Evolutionary conservation across 805 yeast genomes (phyloP), one percentile per base, ranked within the genome.

Genomic region (Candida wancherniae): DNA sequence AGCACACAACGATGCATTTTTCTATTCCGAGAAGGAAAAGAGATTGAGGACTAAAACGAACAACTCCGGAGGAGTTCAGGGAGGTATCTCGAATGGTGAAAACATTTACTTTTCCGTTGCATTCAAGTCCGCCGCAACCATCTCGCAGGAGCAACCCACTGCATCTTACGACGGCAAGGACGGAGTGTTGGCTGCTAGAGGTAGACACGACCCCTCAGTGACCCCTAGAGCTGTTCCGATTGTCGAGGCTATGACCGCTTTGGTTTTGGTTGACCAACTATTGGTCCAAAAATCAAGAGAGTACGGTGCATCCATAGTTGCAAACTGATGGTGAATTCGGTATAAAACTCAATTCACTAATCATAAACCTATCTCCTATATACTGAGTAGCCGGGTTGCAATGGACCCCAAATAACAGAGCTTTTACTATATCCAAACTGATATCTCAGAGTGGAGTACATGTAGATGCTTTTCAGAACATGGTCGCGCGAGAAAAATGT

Each of bases 151-250:
- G 51, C 98, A 92, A 68, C 62, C 69, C 24, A 92, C 98, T 11
- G 75, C 86, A 16, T 75, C 92, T 28, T 92, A 88, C 63, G 88
- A 84, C 15, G 98, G 98, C 50, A 71, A 73, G 45, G 77, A 66
- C 29, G 98, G 98, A 53, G 76, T 80, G 7, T 70, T 92, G 38
- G 95, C 92, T 31, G 96, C 98, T 20, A 80, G 90, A 58, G 98
- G 98, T 34, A 84, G 98, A 72, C 98, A 92, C 53, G 98, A 92
- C 57, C 98, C 98, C 19, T 85, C 88, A 51, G 98, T 92, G 33
- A 94, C 94, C 13, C 98, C 98, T 45, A 79, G 98, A 60, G 98
- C 98, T 22, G 86, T 92, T 39, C 97, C 98, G 31, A 92, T 92
- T 51, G 97, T 92, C 18, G 98, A 92, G 67, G 85, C 97, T 23